Conservation (phyloP, 75 land plant species). For the Isoetes taiwanensis region DNA sequence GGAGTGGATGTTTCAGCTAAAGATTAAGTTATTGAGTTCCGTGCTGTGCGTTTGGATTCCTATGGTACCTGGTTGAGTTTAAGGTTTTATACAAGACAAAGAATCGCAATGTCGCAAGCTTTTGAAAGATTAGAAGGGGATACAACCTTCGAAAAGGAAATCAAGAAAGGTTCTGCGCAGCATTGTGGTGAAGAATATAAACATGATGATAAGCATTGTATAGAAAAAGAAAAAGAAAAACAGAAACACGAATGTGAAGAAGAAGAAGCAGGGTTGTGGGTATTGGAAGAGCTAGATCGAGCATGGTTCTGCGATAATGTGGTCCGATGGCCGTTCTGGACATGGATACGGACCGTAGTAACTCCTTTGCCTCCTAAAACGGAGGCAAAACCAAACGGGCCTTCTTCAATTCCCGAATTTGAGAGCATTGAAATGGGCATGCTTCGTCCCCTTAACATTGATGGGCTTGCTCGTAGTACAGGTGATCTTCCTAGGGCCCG, state of each 20-base stretch:
- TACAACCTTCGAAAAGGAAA: too few species aligned
- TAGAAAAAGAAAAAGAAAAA: too few species aligned
- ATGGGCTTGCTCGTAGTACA: background rate
- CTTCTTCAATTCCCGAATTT: background rate
- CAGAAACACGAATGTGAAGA: background rate
- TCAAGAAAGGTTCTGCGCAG: too few species aligned
- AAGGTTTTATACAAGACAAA: too few species aligned
- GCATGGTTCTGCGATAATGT: conserved; percentile 1
- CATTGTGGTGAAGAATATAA: too few species aligned
- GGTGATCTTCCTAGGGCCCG: background rate
- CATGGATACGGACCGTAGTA: background rate
- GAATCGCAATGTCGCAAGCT: too few species aligned
- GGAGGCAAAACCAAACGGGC: background rate
- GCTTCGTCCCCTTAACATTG: background rate
- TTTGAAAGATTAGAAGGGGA: too few species aligned
- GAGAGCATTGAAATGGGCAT: background rate
- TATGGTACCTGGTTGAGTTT: too few species aligned
- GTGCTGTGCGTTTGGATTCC: too few species aligned
- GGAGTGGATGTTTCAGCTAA: too few species aligned
- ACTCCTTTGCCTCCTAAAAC: background rate
- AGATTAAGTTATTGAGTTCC: too few species aligned
- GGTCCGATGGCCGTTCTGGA: background rate
- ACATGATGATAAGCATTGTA: too few species aligned
- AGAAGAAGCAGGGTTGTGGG: background rate
- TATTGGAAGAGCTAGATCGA: conserved; percentile 3